A percentile compares a stretch with the other conserved stretches of the same genome.
Conservation (phyloP, 257 asterid genomes). For the Plantago ovata region DNA sequence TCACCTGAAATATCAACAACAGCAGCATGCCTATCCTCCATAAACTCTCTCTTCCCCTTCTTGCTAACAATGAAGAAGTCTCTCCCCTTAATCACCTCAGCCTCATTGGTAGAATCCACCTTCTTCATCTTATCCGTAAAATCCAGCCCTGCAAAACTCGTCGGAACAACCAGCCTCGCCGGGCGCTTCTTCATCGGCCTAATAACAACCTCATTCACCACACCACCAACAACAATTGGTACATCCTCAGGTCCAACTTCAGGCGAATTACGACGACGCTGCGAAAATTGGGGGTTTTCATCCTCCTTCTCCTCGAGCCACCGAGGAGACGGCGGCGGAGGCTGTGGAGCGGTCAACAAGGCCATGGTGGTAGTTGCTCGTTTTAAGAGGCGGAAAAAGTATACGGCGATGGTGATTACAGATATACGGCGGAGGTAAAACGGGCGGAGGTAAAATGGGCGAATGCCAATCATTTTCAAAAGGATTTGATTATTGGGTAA, state of each 20-base stretch:
- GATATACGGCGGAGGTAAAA: conserved; percentile 27
- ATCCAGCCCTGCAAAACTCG: conserved; percentile 16
- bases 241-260: neutral
- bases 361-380: conserved; percentile 28
- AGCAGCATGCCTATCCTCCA: conserved; percentile 50
- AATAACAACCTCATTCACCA: neutral
- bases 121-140: conserved; percentile 21
- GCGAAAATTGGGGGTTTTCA: neutral
- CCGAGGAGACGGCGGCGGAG: conserved; percentile 10
- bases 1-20: conserved; percentile 39
- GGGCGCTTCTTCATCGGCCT: conserved; percentile 41
- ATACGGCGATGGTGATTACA: conserved; percentile 19
- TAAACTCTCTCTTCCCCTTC: conserved; percentile 45
- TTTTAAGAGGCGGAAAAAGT: conserved; percentile 23
- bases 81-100: conserved; percentile 27
- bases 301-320: conserved; percentile 5
- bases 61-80: conserved; percentile 35
- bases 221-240: neutral
- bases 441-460: conserved; percentile 20
- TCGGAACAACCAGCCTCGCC: conserved; percentile 32
- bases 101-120: conserved; percentile 24
- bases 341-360: conserved; percentile 15
- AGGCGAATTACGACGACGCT: neutral
- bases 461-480: conserved; percentile 27
- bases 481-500: neutral